These are phyloP conservation scores for Eutrema heterophyllum DNA, from an alignment of 345 rosid genomes.

Conservation along the genomic window DNA sequence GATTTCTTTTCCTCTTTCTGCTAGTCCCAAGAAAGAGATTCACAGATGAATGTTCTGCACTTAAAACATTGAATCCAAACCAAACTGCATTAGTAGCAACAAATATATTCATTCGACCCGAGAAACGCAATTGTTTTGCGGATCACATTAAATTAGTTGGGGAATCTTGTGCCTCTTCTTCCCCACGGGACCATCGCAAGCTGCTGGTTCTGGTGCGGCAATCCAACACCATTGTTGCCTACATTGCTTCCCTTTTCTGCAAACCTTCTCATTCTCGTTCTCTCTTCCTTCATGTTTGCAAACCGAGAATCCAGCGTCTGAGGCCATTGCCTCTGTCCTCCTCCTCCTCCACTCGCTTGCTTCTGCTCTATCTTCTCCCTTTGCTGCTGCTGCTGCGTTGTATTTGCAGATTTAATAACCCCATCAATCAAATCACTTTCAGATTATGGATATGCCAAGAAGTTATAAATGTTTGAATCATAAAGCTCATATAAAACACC, in stretches of 20 bases:
- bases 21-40: not conserved
- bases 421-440: not conserved
- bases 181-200: slow-evolving; percentile 43
- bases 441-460: not conserved
- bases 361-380: slow-evolving; percentile 26
- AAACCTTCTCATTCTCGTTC: slow-evolving; percentile 44
- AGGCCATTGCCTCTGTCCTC: slow-evolving; percentile 46
- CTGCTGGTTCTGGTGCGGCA: slow-evolving; percentile 11
- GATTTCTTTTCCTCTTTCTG: not conserved
- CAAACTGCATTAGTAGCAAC: slow-evolving; percentile 1
- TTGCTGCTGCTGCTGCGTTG: slow-evolving; percentile 25
- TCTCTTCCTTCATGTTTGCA: slow-evolving; percentile 82
- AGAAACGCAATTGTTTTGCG: not conserved
- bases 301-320: slow-evolving; percentile 76
- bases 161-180: slow-evolving; percentile 44
- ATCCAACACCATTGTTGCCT: slow-evolving; percentile 28
- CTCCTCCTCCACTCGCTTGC: slow-evolving; percentile 32
- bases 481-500: not conserved
- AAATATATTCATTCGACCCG: not conserved
- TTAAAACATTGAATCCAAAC: not conserved
- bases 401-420: not conserved
- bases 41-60: not conserved
- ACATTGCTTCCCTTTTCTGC: slow-evolving; percentile 28
- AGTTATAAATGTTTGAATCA: not conserved
- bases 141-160: slow-evolving; percentile 29